Evolutionary conservation across 495 filamentous ascomycete genomes (phyloP).

Genomic region (Neurospora sp.): DNA sequence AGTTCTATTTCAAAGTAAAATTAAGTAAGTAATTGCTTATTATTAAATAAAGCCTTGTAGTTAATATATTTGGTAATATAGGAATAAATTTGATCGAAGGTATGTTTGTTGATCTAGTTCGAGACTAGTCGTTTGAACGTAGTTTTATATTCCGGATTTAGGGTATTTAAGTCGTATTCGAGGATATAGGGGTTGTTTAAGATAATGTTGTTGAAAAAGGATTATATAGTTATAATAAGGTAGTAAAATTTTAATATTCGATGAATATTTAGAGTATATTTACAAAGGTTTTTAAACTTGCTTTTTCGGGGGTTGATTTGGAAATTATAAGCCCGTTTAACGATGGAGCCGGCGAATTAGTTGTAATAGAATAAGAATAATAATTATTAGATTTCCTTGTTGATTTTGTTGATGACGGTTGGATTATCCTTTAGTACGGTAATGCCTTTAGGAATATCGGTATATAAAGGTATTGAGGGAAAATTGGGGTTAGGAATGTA

Average conservation of each 20-base stretch:
- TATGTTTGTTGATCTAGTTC: not conserved
- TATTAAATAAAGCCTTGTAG: no score
- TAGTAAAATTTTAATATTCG: not conserved
- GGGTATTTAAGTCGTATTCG: not conserved
- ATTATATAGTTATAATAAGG: not conserved
- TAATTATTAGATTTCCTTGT: not conserved
- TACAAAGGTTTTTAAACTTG: not conserved
- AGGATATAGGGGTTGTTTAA: not conserved
- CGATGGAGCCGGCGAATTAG: not conserved
- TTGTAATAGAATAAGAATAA: not conserved
- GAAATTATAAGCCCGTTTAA: not conserved
- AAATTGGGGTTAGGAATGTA: not conserved
- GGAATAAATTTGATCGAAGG: no score
- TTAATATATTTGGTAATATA: no score
- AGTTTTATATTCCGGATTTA: not conserved
- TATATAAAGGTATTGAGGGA: no score
- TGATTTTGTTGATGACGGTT: not conserved
- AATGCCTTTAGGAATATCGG: no score
- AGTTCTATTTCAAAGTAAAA: no score
- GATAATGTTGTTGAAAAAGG: not conserved
- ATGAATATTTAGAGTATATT: not conserved
- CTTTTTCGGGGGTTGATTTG: not conserved
- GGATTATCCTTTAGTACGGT: no score
- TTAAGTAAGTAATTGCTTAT: no score
- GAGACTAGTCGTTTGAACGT: not conserved